These are phyloP conservation scores for Neonectria magnoliae DNA, from an alignment of 2,329 filamentous ascomycete genomes.

Conservation along the genomic window DNA sequence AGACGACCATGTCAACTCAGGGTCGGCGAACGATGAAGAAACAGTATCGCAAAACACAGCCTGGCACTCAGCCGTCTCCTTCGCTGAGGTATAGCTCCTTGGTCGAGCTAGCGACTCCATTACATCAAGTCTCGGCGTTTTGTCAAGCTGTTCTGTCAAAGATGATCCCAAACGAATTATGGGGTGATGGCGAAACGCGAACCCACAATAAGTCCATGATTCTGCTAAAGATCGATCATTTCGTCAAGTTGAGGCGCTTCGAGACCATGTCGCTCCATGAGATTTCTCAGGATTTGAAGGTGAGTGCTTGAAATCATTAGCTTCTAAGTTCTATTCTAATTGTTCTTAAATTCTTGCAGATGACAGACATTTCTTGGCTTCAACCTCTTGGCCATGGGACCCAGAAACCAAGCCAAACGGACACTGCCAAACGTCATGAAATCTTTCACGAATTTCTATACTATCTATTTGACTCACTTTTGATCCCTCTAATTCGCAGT, in stretches of 20 bases:
- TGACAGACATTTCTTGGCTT: conserved; percentile 79
- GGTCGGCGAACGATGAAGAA: conserved; percentile 27
- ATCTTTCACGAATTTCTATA: conserved; percentile 88
- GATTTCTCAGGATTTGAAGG: conserved; percentile 79
- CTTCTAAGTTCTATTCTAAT: neutral
- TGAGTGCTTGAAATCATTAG: conserved; percentile 45
- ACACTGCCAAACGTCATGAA: conserved; percentile 79
- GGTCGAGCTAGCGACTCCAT: conserved; percentile 74
- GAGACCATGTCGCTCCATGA: conserved; percentile 85
- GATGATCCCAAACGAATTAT: conserved; percentile 79
- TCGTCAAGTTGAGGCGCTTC: conserved; percentile 80
- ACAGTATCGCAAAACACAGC: conserved; percentile 8
- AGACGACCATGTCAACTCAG: conserved; percentile 12
- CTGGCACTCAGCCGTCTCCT: conserved; percentile 16
- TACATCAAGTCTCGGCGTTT: conserved; percentile 81
- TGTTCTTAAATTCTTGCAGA: conserved; percentile 53
- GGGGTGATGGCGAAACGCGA: conserved; percentile 68
- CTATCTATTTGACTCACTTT: conserved; percentile 89
- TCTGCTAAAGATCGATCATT: conserved; percentile 77
- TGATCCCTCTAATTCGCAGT: conserved; percentile 85
- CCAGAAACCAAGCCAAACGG: conserved; percentile 73
- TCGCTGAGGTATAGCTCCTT: conserved; percentile 54
- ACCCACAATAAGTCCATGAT: conserved; percentile 70
- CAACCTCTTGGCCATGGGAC: conserved; percentile 58
- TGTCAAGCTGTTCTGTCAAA: conserved; percentile 79